Percentiles rank a stretch among this genome's conserved stretches.
Evolutionary conservation across 2,329 filamentous ascomycete genomes (phyloP).

Genomic region (Stemphylium vesicarium): DNA sequence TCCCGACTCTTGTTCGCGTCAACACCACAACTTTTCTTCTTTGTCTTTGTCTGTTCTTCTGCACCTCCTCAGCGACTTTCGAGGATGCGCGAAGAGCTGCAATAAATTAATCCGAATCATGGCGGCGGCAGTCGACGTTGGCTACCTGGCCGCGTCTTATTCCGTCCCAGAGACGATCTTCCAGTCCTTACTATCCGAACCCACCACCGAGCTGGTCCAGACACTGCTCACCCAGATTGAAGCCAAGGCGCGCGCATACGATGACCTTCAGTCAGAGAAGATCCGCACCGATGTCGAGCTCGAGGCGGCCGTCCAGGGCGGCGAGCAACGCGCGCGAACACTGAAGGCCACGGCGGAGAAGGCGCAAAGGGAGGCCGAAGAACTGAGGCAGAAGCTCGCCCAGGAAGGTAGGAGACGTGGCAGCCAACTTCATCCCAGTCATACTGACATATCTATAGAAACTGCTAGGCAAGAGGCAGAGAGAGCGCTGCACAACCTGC

Average conservation of each 20-base stretch:
- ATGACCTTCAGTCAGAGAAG: conserved; percentile 84
- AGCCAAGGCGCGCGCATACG: conserved; percentile 80
- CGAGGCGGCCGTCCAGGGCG: conserved; percentile 83
- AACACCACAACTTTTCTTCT: conserved; percentile 27
- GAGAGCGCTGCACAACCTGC: conserved; percentile 79
- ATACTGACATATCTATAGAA: conserved; percentile 61
- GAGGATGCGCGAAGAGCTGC: conserved; percentile 32
- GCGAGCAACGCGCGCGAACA: conserved; percentile 80
- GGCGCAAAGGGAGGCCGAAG: conserved; percentile 81
- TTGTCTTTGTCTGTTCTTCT: conserved; percentile 27
- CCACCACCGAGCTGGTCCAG: conserved; percentile 79
- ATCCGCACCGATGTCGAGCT: conserved; percentile 89
- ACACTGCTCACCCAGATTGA: conserved; percentile 76
- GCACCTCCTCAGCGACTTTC: not conserved
- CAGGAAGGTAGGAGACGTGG: conserved; percentile 71
- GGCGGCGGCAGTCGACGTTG: conserved; percentile 70
- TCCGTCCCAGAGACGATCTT: conserved; percentile 71
- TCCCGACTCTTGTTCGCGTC: conserved; percentile 25
- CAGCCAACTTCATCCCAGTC: not conserved
- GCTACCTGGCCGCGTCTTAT: conserved; percentile 75
- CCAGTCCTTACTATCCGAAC: conserved; percentile 66
- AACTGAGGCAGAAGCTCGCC: conserved; percentile 79
- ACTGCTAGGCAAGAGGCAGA: conserved; percentile 76
- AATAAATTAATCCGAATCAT: conserved; percentile 51
- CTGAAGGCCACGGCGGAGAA: conserved; percentile 84